Evolutionary conservation across 805 yeast genomes (phyloP), one percentile per base, ranked within the genome.

Genomic region (Kurtzmaniella cleridarum): DNA sequence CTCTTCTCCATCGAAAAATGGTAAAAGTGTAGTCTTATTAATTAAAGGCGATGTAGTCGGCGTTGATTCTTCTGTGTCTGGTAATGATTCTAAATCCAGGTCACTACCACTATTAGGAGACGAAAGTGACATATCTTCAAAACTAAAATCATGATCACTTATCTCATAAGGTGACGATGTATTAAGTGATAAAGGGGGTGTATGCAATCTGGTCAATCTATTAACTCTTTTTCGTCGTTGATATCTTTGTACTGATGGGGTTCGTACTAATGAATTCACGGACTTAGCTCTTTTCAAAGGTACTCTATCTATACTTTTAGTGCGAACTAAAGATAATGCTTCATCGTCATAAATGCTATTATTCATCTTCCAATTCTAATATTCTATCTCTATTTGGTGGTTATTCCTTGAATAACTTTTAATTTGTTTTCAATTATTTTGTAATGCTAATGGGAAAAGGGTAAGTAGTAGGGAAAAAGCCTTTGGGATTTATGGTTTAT

Each of bases 51-150:
- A 30, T 15, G 38, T 34, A 27, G 23, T 33, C 14, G 41, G 32
- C 9, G 38, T 32, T 18, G 37, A 29, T 14, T 30, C 29, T n/a
- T 36, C 39, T 3, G 39, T 36, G 17, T 34, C 36, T 13, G 36
- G 36, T 8, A 34, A 20, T 4, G 34, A 29, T 27, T 36, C 39
- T 13, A 35, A 18, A 20, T 34, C 36, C 18, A 30, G 27, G 14
- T 34, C 31, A 12, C 23, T 10, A 27, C 36, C 29, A 27, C 31
- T 34, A 30, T 26, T 14, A 5, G 36, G 36, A n/a, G 36, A 34
- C 9, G 16, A 16, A n/a, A 27, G n/a, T 6, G 30, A 24, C n/a
- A 15, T 10, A 9, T 26, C 31, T 7, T 34, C 36, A 20, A 34
- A 34, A 17, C 30, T 20, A 27, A 34, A 34, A 18, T 34, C 36